These are phyloP conservation scores for Calocybe gangraenosa DNA, from an alignment of 768 basidiomycete genomes.

Conservation along the genomic window DNA sequence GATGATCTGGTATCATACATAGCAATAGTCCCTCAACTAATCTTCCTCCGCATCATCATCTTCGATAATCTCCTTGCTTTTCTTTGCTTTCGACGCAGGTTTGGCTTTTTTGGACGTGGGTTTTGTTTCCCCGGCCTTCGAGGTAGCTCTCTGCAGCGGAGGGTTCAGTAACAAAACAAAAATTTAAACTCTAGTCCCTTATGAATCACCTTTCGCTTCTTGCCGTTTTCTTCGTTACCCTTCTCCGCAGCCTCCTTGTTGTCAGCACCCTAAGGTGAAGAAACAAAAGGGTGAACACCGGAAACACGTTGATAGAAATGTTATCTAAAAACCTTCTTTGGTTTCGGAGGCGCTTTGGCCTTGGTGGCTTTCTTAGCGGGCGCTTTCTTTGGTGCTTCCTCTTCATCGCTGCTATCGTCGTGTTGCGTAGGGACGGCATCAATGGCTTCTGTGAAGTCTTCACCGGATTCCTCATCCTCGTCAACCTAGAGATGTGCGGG, in stretches of 20 bases:
- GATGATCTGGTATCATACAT: not conserved
- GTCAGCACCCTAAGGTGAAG: slow-evolving; percentile 25
- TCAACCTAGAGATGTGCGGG: slow-evolving; percentile 18
- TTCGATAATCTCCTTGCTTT: slow-evolving; percentile 45
- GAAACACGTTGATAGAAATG: not conserved
- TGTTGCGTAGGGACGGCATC: slow-evolving; percentile 32
- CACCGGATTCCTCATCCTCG: slow-evolving; percentile 36
- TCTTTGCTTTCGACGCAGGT: slow-evolving; percentile 38
- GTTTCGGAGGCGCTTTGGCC: slow-evolving; percentile 28
- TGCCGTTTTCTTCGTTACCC: slow-evolving; percentile 37
- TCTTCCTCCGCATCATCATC: slow-evolving; percentile 37
- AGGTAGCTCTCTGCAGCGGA: slow-evolving; percentile 32
- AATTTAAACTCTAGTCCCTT: not conserved
- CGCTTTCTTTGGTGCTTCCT: slow-evolving; percentile 37
- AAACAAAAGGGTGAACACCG: slow-evolving; percentile 5
- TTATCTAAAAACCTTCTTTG: slow-evolving; percentile 17
- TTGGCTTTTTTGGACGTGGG: slow-evolving; percentile 45
- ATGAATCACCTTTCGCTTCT: slow-evolving; percentile 73
- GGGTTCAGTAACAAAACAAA: slow-evolving; percentile 3
- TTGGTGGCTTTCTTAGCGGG: slow-evolving; percentile 30
- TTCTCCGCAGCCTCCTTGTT: slow-evolving; percentile 41
- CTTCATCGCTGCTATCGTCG: slow-evolving; percentile 33
- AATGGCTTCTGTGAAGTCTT: slow-evolving; percentile 41
- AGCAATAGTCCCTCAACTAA: not conserved
- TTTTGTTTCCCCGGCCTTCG: slow-evolving; percentile 38